phyloP scores from a whole-genome alignment of 164 flowering plant species.

The Malania oleifera region DNA sequence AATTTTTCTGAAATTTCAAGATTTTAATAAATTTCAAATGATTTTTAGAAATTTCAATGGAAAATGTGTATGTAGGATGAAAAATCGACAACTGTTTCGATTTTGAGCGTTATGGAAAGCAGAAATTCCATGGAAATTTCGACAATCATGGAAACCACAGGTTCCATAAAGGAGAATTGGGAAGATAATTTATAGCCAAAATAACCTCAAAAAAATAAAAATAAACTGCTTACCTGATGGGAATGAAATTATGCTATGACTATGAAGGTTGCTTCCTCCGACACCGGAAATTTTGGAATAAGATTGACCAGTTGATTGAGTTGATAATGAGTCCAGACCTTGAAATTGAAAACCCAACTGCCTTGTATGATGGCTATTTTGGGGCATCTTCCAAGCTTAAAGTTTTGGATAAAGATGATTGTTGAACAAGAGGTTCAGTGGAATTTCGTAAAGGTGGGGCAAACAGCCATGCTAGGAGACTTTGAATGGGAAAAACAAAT shows the following conservation, averaged over 20 bases:
- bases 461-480: background rate
- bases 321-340: slow-evolving; percentile 27
- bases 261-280: slow-evolving; percentile 10
- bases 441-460: slow-evolving; percentile 13
- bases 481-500: slow-evolving; percentile 7
- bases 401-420: slow-evolving; percentile 16
- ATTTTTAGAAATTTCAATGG: too few relatives aligned
- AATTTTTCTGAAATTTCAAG: too few relatives aligned
- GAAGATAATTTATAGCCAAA: background rate
- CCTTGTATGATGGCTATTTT: slow-evolving; percentile 10
- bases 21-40: too few relatives aligned
- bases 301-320: slow-evolving; percentile 36
- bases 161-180: background rate
- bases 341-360: slow-evolving; percentile 18
- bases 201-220: background rate
- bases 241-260: slow-evolving; percentile 12
- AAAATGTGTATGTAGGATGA: too few relatives aligned
- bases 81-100: too few relatives aligned
- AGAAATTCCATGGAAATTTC: too few relatives aligned
- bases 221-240: slow-evolving; percentile 10
- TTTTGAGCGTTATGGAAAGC: too few relatives aligned
- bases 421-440: slow-evolving; percentile 10
- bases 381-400: slow-evolving; percentile 19
- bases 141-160: too few relatives aligned
- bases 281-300: slow-evolving; percentile 15